Conservation (phyloP, 202 grass and related monocot genomes). For the Zoysia matrella region DNA sequence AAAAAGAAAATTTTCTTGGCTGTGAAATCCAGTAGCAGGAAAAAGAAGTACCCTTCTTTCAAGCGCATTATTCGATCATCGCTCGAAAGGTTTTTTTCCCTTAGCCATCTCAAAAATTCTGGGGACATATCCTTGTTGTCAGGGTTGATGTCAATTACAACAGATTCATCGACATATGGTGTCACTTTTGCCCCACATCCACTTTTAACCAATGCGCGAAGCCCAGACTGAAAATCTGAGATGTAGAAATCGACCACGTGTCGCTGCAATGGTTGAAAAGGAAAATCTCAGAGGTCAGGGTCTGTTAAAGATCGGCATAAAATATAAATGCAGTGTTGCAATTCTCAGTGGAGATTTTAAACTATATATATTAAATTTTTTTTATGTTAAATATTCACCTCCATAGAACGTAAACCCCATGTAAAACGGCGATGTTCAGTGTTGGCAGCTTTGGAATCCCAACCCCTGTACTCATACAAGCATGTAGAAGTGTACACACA, state of each 20-base stretch:
- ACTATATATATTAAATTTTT: not conserved
- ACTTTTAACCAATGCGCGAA: slow-evolving; percentile 92
- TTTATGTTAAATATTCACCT: slow-evolving; percentile 51
- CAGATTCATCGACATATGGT: slow-evolving; percentile 87
- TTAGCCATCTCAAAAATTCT: slow-evolving; percentile 86
- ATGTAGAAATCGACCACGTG: slow-evolving; percentile 97
- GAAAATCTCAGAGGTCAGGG: slow-evolving; percentile 18
- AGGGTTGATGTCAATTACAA: slow-evolving; percentile 79
- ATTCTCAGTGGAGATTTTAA: not conserved
- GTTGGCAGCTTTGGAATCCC: slow-evolving; percentile 66
- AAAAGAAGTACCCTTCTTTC: slow-evolving; percentile 86
- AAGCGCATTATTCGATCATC: slow-evolving; percentile 90
- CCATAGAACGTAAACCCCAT: slow-evolving; percentile 68
- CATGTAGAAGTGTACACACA: slow-evolving; percentile 83
- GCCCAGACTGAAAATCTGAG: slow-evolving; percentile 97
- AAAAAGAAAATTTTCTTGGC: slow-evolving; percentile 13
- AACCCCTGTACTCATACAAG: slow-evolving; percentile 77
- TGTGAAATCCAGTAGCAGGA: slow-evolving; percentile 5
- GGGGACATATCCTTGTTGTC: slow-evolving; percentile 81
- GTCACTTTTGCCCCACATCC: slow-evolving; percentile 76
- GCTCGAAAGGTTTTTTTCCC: slow-evolving; percentile 82
- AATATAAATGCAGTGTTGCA: not conserved
- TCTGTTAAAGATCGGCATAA: slow-evolving; percentile 21
- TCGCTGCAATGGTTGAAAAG: slow-evolving; percentile 51
- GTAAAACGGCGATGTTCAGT: slow-evolving; percentile 52